A percentile compares a stretch with the other conserved stretches of the same genome.
Conservation (phyloP, 169 alveolate species). For the Plasmodium billcollinsi region DNA sequence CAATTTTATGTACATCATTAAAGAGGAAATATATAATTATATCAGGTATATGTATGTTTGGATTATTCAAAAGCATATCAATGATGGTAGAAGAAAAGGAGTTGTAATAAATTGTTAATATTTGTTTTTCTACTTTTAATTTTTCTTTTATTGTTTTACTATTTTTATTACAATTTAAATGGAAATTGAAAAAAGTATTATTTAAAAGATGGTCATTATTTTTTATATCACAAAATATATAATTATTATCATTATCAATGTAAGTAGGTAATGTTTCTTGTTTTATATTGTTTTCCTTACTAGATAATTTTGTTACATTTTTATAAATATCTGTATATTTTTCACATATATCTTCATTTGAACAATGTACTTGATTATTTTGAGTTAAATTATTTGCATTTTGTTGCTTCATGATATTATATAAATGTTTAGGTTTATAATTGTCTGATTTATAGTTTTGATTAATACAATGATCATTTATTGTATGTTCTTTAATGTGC, state of each 20-base stretch:
- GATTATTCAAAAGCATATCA: constrained; percentile 65
- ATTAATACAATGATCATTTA: background rate
- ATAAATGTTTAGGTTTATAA: background rate
- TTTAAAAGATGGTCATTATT: background rate
- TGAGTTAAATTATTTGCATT: background rate
- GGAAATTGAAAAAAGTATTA: constrained; percentile 39
- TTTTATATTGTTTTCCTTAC: constrained; percentile 5
- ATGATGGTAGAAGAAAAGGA: constrained; percentile 51
- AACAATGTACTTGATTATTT: background rate
- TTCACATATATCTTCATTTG: too few species aligned
- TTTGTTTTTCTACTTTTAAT: constrained; percentile 47
- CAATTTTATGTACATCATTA: constrained; percentile 44
- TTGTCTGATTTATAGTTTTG: background rate
- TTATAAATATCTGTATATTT: background rate
- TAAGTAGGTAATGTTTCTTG: background rate
- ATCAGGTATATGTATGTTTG: constrained; percentile 34
- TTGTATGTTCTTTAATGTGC: background rate
- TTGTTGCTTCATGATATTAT: background rate
- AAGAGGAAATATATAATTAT: constrained; percentile 60
- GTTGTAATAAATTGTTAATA: constrained; percentile 58
- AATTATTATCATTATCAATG: background rate
- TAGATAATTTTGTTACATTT: background rate
- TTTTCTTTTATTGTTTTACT: constrained; percentile 63
- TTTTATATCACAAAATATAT: too few species aligned
- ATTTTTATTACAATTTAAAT: constrained; percentile 58